Base-by-base conservation (phyloP, 176 grass and related monocot species). In the Luzula sylvatica region DNA sequence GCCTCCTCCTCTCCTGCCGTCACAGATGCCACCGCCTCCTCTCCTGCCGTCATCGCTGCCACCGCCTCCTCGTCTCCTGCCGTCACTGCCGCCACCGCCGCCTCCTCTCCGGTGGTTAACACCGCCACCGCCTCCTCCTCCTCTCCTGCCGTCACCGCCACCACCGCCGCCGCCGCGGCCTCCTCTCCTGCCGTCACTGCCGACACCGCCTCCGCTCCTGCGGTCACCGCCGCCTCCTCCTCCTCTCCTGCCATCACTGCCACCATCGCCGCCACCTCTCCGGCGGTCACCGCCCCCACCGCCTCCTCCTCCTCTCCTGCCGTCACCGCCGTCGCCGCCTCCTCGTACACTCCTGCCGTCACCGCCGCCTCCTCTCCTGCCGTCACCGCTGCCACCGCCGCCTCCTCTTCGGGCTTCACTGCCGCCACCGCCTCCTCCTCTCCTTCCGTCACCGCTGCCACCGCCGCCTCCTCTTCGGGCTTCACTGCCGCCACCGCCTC, bases 371-470 rank as follows among this genome's bases (percentile, higher is more conserved):
- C n/a, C n/a, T n/a, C n/a, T n/a, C n/a, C n/a, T n/a, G n/a, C n/a
- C n/a, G n/a, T n/a, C n/a, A n/a, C n/a, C n/a, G n/a, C n/a, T n/a
- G n/a, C n/a, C n/a, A n/a, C n/a, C n/a, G n/a, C n/a, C n/a, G n/a
- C n/a, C n/a, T n/a, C n/a, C n/a, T n/a, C n/a, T n/a, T n/a, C n/a
- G n/a, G n/a, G n/a, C n/a, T n/a, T n/a, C n/a, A n/a, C n/a, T n/a
- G n/a, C n/a, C n/a, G n/a, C n/a, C n/a, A n/a, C n/a, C n/a, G n/a
- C n/a, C n/a, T n/a, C n/a, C n/a, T n/a, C n/a, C n/a, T n/a, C n/a
- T n/a, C n/a, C n/a, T n/a, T 8, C 22, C 23, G 74, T 75, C 17
- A 70, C 19, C 25, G 69, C 21, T 0, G 69, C 0, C 4, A 18
- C 25, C 6, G n/a, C 40, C 9, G 13, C 38, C n/a, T 23, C 52